phyloP scores from a whole-genome alignment of 2,329 filamentous ascomycete genomes.

The Apiospora marii region DNA sequence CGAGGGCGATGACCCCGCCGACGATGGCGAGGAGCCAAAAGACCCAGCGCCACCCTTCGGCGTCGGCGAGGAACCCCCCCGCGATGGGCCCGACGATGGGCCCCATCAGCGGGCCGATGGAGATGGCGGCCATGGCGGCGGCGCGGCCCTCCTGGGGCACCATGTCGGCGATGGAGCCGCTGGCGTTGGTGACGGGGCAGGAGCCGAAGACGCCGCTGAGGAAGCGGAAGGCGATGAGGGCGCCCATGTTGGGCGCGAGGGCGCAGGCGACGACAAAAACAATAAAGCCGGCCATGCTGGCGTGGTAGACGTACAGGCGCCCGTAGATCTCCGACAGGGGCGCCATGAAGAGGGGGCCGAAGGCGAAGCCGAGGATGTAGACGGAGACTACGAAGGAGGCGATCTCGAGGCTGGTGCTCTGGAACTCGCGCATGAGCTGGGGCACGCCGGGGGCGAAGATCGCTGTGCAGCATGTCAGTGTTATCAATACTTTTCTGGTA shows the following conservation, averaged over 20 bases:
- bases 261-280: conserved; percentile 55
- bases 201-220: conserved; percentile 69
- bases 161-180: conserved; percentile 72
- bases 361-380: conserved; percentile 29
- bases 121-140: conserved; percentile 53
- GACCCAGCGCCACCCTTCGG: conserved; percentile 47
- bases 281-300: conserved; percentile 53
- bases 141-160: conserved; percentile 57
- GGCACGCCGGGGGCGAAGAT: conserved; percentile 29
- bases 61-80: conserved; percentile 44
- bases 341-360: conserved; percentile 62
- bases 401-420: conserved; percentile 23
- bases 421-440: conserved; percentile 27
- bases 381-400: conserved; percentile 28
- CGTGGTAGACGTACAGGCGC: conserved; percentile 57
- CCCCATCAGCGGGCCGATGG: conserved; percentile 44
- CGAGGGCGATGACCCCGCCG: conserved; percentile 39
- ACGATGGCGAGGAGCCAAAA: conserved; percentile 47
- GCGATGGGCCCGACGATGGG: conserved; percentile 45
- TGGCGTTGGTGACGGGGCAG: conserved; percentile 69
- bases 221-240: conserved; percentile 66
- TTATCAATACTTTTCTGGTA: too few relatives aligned
- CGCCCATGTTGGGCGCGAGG: conserved; percentile 55
- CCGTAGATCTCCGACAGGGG: conserved; percentile 67
- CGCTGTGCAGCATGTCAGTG: conserved; percentile 22